phyloP scores from a whole-genome alignment of 2,329 filamentous ascomycete genomes.

The Pseudocercospora cruenta region DNA sequence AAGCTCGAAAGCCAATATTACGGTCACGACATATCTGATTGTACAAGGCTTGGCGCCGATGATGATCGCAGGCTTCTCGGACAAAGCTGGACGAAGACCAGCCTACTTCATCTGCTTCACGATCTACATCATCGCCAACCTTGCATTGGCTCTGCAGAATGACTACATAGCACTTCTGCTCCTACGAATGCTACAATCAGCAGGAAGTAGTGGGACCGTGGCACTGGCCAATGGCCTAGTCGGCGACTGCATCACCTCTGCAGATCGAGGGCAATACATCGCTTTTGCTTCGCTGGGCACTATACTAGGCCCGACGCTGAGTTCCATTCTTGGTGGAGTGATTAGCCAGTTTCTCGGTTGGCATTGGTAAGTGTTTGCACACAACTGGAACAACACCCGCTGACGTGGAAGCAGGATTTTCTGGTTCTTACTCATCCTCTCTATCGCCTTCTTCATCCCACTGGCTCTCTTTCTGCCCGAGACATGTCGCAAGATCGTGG shows the following conservation, averaged over 20 bases:
- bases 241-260: constrained; percentile 69
- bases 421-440: constrained; percentile 55
- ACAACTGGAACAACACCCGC: constrained; percentile 40
- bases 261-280: constrained; percentile 74
- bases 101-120: constrained; percentile 39
- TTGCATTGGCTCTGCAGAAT: constrained; percentile 41
- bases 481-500: constrained; percentile 57
- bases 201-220: constrained; percentile 69
- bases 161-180: constrained; percentile 56
- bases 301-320: constrained; percentile 55
- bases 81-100: constrained; percentile 39
- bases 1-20: constrained; percentile 52
- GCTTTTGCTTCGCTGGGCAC: constrained; percentile 65
- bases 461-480: constrained; percentile 61
- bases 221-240: constrained; percentile 72
- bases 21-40: constrained; percentile 55
- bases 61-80: constrained; percentile 38
- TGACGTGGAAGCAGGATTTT: constrained; percentile 23
- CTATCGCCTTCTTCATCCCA: constrained; percentile 55
- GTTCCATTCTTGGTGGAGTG: constrained; percentile 67
- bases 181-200: constrained; percentile 65
- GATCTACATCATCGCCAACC: constrained; percentile 41
- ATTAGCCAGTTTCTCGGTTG: constrained; percentile 67
- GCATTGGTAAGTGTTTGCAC: constrained; percentile 37
- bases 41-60: constrained; percentile 39